Conservation (phyloP, 1,284 basidiomycete genomes). For the Papiliotrema flavescens region DNA sequence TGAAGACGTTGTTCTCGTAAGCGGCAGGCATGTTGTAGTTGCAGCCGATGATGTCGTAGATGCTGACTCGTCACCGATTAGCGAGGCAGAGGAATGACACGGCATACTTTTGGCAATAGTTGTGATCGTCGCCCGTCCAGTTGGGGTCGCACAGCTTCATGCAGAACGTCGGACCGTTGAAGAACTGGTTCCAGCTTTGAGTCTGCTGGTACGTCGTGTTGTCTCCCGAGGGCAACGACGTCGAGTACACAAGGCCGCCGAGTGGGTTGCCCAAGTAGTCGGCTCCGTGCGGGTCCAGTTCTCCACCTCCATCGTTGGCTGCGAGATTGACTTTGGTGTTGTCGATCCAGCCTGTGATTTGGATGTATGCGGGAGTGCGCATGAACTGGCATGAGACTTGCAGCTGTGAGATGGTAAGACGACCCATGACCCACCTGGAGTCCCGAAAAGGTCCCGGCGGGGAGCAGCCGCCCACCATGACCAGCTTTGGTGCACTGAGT, state of each 20-base stretch:
- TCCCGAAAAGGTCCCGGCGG: constrained; percentile 8
- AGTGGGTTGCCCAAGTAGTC: constrained; percentile 51
- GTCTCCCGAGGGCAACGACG: constrained; percentile 9
- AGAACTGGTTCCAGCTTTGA: constrained; percentile 51
- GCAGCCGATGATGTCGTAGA: constrained; percentile 63
- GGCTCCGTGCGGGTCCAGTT: constrained; percentile 50
- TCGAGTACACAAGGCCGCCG: constrained; percentile 49
- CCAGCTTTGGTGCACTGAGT: constrained; percentile 23
- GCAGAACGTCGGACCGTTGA: constrained; percentile 59
- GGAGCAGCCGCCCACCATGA: constrained; percentile 16
- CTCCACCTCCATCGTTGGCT: constrained; percentile 41
- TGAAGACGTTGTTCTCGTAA: constrained; percentile 58
- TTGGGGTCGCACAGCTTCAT: constrained; percentile 62
- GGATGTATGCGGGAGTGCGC: constrained; percentile 42
- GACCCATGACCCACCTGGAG: constrained; percentile 16
- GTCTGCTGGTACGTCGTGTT: constrained; percentile 20
- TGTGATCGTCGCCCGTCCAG: constrained; percentile 52
- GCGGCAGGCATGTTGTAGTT: constrained; percentile 64
- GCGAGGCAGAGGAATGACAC: not conserved
- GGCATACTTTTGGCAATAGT: constrained; percentile 54
- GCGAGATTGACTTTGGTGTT: constrained; percentile 32
- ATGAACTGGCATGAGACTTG: constrained; percentile 15
- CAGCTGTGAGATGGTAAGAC: not conserved
- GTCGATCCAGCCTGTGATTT: constrained; percentile 47
- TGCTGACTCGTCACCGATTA: constrained; percentile 55